These are phyloP conservation scores for Nepenthes mirabilis DNA, from an alignment of 148 eudicot genomes.

Conservation along the genomic window DNA sequence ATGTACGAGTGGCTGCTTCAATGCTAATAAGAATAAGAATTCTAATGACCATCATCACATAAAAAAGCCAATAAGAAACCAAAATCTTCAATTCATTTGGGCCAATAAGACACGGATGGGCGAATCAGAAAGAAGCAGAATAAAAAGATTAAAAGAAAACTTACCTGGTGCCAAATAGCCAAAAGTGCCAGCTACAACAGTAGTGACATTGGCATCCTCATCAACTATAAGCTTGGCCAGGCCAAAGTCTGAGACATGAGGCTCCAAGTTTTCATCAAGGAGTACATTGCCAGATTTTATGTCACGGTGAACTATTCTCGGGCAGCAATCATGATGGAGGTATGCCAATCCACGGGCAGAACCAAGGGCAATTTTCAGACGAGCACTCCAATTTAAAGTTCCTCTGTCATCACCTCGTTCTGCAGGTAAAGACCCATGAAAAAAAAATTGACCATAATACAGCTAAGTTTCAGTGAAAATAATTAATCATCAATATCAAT, in stretches of 20 bases:
- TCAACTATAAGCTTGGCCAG: constrained; percentile 92
- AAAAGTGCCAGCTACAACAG: constrained; percentile 97
- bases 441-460: neutral
- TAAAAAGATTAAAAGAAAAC: constrained; percentile 1
- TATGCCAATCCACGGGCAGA: constrained; percentile 93
- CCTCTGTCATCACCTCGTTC: constrained; percentile 33
- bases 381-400: constrained; percentile 52
- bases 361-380: constrained; percentile 72
- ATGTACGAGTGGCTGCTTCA: no score
- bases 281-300: constrained; percentile 91
- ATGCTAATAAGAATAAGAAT: no score
- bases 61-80: neutral
- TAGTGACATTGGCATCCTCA: constrained; percentile 91
- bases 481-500: no score
- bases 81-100: neutral
- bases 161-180: constrained; percentile 96
- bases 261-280: constrained; percentile 86
- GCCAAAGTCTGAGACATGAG: constrained; percentile 91
- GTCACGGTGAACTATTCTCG: constrained; percentile 84
- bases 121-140: neutral
- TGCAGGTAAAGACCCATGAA: constrained; percentile 7
- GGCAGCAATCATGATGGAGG: constrained; percentile 90
- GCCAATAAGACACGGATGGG: neutral
- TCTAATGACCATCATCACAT: neutral
- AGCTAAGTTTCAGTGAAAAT: neutral